A percentile compares a stretch with the other conserved stretches of the same genome.
These are phyloP conservation scores for Condylostoma magnum DNA, from an alignment of 169 alveolate species.

Conservation along the genomic window DNA sequence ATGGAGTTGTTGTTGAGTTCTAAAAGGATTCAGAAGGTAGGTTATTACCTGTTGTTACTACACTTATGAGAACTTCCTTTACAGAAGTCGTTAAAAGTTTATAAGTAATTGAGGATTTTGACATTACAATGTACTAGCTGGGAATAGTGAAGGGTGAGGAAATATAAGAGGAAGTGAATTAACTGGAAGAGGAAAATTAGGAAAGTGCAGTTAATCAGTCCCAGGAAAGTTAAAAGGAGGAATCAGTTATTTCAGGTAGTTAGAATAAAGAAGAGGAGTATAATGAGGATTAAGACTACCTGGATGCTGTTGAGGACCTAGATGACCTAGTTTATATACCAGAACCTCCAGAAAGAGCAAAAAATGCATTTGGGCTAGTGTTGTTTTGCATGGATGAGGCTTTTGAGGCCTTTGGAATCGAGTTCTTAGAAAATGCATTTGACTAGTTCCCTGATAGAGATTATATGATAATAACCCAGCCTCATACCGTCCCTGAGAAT, in stretches of 20 bases:
- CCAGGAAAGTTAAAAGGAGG: constrained; percentile 8
- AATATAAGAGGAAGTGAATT: constrained; percentile 23
- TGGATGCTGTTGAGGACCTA: constrained; percentile 53
- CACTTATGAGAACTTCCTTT: constrained; percentile 62
- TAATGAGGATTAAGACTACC: constrained; percentile 22
- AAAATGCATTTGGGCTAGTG: constrained; percentile 85
- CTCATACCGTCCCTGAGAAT: constrained; percentile 81
- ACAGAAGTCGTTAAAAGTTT: constrained; percentile 65
- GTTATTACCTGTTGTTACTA: constrained; percentile 57
- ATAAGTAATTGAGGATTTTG: constrained; percentile 62
- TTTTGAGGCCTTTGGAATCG: constrained; percentile 80
- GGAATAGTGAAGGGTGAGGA: constrained; percentile 30
- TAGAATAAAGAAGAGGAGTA: not conserved
- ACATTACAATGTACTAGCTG: constrained; percentile 62
- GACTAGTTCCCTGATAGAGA: constrained; percentile 86
- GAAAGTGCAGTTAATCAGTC: not conserved
- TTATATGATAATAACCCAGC: constrained; percentile 84
- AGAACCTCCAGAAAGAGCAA: constrained; percentile 78
- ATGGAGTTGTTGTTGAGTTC: constrained; percentile 21
- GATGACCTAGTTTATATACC: constrained; percentile 77
- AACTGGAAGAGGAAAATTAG: not conserved
- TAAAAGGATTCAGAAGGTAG: constrained; percentile 50
- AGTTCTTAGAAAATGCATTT: constrained; percentile 77
- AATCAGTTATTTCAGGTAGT: not conserved
- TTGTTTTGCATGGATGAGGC: constrained; percentile 84